Base-by-base conservation (phyloP, 2,329 filamentous ascomycete species). In the Penicillium frequentans region DNA sequence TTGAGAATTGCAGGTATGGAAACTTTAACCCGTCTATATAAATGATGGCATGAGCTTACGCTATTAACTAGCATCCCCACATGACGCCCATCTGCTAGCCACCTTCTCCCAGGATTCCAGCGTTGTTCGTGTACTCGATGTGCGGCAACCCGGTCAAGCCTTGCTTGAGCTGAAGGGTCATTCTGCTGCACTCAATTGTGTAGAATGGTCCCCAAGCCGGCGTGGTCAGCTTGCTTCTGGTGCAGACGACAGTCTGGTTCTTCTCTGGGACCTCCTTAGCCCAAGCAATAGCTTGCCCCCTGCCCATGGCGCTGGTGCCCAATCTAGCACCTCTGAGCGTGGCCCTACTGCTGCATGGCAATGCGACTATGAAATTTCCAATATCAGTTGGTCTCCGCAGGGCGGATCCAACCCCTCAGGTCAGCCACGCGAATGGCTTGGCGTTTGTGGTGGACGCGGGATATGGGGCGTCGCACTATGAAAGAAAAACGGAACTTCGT, bases 31-130 rank as follows among this genome's bases (percentile, higher is more conserved):
- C 19, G 19, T 26, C 16, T 13, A 35, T 19, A 24, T 24, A 27
- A 19, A 35, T 11, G 2, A 11, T 11, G 42, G 5, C 49, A 14
- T 33, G 42, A 49, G 37, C 59, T 67, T 13, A 66, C 57, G 31
- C 55, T 54, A 24, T 42, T 7, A 42, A 35, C 3, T 47, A 81
- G 95, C 93, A 13, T 98, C 93, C 1, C 95, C 95, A 1, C 93
- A 98, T 69, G 95, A 99, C 74, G 90, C 91, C 7, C 93, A 99
- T 72, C 86, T 99, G 33, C 85, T 99, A 35, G 93, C 93, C n/a
- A 99, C 95, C 0, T 98, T 99, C 73, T 93, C 95, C 19, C 89
- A 92, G 70, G 95, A 98, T 72, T 96, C 91, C 4, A 93, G 89
- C 67, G 81, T 96, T 33, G 93, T 99, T 70, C 91, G 95, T 48